Percentiles rank a stretch among this genome's conserved stretches.
These are phyloP conservation scores for Volvox africanus DNA, from an alignment of 139 green algal species.

Conservation along the genomic window DNA sequence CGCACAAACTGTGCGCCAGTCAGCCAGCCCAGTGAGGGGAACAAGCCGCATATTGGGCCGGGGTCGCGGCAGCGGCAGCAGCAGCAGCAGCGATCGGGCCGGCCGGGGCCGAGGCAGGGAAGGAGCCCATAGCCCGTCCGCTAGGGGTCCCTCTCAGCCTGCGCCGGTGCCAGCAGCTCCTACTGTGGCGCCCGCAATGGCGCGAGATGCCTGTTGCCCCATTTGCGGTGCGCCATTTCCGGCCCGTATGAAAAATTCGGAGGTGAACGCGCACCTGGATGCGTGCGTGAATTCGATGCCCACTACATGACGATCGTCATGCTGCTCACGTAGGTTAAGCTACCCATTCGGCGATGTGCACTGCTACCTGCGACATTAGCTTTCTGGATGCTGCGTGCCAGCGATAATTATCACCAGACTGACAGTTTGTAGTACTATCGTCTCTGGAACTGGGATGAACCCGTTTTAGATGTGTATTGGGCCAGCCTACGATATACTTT, in stretches of 20 bases:
- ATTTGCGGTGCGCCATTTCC: conserved; percentile 9
- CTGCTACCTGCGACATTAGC: no score
- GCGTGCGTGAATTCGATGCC: background rate
- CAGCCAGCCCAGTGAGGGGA: background rate
- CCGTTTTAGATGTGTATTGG: no score
- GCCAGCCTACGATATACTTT: no score
- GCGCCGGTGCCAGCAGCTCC: background rate
- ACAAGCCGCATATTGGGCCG: background rate
- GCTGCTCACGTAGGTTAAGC: no score
- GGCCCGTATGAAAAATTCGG: conserved; percentile 3
- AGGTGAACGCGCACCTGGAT: conserved; percentile 36
- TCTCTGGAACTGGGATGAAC: no score
- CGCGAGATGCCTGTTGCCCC: background rate
- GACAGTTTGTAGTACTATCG: no score
- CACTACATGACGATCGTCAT: no score
- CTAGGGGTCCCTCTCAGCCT: background rate
- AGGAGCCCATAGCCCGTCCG: background rate
- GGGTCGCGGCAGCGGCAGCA: background rate
- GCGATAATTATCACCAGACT: no score
- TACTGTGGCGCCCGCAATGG: conserved; percentile 4
- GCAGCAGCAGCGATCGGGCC: background rate
- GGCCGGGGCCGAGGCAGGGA: background rate
- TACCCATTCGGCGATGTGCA: no score
- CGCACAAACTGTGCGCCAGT: background rate
- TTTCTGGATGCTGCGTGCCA: no score